These are phyloP conservation scores for Phytopythium ostracodes DNA, from an alignment of 352 stramenopile species.

Conservation along the genomic window DNA sequence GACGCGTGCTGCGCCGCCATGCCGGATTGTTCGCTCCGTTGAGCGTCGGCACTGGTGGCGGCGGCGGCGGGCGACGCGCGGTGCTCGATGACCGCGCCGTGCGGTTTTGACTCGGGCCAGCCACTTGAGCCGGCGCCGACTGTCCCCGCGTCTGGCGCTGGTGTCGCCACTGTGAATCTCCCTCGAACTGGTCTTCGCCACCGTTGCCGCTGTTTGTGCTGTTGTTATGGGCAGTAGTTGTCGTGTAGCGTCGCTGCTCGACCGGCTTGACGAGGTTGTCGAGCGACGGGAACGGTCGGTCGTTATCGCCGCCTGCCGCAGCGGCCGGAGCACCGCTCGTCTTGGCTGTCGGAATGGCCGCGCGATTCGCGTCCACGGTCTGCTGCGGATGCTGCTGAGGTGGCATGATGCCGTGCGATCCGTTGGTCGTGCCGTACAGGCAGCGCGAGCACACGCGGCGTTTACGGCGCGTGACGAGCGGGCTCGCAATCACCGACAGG, in stretches of 20 bases:
- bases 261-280: conserved; percentile 8
- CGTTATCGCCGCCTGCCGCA: conserved; percentile 7
- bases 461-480: conserved; percentile 46
- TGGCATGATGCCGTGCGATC: conserved; percentile 5
- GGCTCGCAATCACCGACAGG: conserved; percentile 53
- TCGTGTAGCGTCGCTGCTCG: conserved; percentile 7
- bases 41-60: conserved; percentile 6
- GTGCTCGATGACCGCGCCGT: background rate
- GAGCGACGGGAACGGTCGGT: background rate
- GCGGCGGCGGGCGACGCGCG: background rate
- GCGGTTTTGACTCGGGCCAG: background rate
- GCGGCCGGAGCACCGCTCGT: background rate
- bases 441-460: conserved; percentile 65
- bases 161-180: background rate
- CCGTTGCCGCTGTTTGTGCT: conserved; percentile 2
- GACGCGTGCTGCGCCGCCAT: background rate
- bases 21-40: background rate
- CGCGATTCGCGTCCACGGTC: background rate
- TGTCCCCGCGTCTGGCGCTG: conserved; percentile 5
- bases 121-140: conserved; percentile 5
- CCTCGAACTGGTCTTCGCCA: background rate
- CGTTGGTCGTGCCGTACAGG: conserved; percentile 44
- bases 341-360: background rate
- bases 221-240: background rate
- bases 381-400: background rate